Conservation (phyloP, 306 rosid species). For the Luffa aegyptiaca region DNA sequence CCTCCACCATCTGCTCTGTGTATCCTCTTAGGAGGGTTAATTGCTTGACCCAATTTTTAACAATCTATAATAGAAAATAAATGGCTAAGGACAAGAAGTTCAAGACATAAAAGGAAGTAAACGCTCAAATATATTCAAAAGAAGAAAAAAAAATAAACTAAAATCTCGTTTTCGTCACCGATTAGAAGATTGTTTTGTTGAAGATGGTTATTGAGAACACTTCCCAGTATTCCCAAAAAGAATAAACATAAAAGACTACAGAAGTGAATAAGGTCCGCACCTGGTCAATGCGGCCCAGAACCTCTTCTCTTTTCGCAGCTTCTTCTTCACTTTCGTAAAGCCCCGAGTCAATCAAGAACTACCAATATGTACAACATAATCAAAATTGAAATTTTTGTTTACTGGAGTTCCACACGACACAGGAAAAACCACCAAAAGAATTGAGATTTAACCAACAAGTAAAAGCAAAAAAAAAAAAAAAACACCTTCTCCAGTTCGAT, state of each 20-base stretch:
- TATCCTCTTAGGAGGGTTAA: slow-evolving; percentile 79
- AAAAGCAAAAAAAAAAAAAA: neutral
- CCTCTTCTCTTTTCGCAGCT: slow-evolving; percentile 54
- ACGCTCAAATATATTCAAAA: too few relatives aligned
- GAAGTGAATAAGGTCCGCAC: slow-evolving; percentile 20
- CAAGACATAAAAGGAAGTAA: slow-evolving; percentile 1
- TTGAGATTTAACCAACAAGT: neutral
- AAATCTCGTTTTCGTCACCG: neutral
- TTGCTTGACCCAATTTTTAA: slow-evolving; percentile 87
- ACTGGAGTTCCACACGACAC: neutral
- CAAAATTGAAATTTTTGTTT: neutral
- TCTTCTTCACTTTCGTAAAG: slow-evolving; percentile 71
- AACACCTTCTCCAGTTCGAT: slow-evolving; percentile 59
- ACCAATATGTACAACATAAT: neutral
- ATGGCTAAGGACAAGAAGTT: slow-evolving; percentile 5
- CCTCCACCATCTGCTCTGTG: slow-evolving; percentile 95
- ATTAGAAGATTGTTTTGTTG: neutral
- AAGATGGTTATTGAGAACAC: neutral
- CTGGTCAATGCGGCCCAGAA: slow-evolving; percentile 64
- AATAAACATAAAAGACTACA: neutral
- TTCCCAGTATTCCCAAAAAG: neutral
- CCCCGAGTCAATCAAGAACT: slow-evolving; percentile 75
- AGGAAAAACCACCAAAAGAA: neutral
- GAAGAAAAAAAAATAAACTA: neutral
- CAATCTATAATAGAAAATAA: slow-evolving; percentile 44